phyloP scores from a whole-genome alignment of 2,329 filamentous ascomycete species.

The Apiospora phragmitis region DNA sequence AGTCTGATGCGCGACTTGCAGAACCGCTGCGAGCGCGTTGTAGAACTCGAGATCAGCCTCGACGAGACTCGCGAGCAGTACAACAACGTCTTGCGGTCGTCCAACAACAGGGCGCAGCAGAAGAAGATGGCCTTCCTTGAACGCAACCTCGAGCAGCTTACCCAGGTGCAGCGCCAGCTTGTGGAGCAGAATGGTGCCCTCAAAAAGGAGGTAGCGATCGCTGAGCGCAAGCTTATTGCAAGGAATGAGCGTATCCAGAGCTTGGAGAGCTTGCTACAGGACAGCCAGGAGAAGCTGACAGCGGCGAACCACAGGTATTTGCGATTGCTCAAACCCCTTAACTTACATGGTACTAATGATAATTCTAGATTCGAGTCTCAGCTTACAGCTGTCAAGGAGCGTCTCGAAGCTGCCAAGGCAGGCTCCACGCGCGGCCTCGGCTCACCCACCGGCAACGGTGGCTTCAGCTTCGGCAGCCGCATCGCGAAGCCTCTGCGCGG shows the following conservation, averaged over 20 bases:
- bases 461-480: constrained; percentile 71
- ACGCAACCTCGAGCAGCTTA: constrained; percentile 95
- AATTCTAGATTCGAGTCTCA: constrained; percentile 86
- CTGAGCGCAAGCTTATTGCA: constrained; percentile 94
- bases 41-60: constrained; percentile 95
- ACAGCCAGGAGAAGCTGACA: constrained; percentile 97
- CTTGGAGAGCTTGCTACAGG: constrained; percentile 86
- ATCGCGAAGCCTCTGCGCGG: constrained; percentile 71
- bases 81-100: constrained; percentile 94
- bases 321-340: neutral
- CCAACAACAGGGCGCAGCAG: constrained; percentile 97
- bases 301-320: constrained; percentile 92
- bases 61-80: constrained; percentile 98
- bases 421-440: constrained; percentile 84
- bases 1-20: constrained; percentile 97
- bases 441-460: constrained; percentile 58
- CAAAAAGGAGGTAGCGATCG: constrained; percentile 99
- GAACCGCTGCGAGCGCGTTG: constrained; percentile 96
- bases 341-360: constrained; percentile 27
- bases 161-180: constrained; percentile 93
- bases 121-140: constrained; percentile 99
- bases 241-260: constrained; percentile 96
- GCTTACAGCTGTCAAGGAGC: constrained; percentile 95
- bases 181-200: constrained; percentile 96
- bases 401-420: constrained; percentile 90